A percentile compares a stretch with the other conserved stretches of the same genome.
phyloP scores from a whole-genome alignment of 176 grass and related monocot species.

The Avena eriantha region DNA sequence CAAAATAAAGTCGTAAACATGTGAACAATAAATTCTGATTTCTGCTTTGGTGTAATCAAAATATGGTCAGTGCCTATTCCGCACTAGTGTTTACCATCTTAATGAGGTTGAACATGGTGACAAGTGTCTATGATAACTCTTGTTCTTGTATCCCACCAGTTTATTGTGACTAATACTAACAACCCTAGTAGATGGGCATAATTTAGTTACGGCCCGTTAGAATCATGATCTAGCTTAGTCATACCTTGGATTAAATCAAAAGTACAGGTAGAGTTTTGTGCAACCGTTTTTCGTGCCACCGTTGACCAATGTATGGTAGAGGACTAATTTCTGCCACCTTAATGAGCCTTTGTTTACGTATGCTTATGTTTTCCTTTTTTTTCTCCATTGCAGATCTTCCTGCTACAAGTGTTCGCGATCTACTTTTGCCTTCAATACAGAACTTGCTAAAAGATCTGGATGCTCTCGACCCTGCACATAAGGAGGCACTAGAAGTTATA shows the following conservation, averaged over 20 bases:
- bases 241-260: constrained; percentile 22
- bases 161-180: neutral
- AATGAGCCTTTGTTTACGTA: constrained; percentile 1
- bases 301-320: constrained; percentile 1
- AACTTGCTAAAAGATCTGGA: constrained; percentile 85
- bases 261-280: neutral
- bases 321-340: neutral
- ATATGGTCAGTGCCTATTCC: neutral
- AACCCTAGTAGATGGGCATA: constrained; percentile 9
- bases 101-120: neutral
- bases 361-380: constrained; percentile 35
- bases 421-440: constrained; percentile 88
- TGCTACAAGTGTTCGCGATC: constrained; percentile 69
- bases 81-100: neutral
- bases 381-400: constrained; percentile 69
- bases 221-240: constrained; percentile 3
- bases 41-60: neutral
- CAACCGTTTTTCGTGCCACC: neutral
- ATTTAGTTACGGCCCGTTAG: constrained; percentile 17
- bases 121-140: neutral
- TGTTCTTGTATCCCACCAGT: neutral
- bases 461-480: constrained; percentile 91
- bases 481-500: constrained; percentile 94
- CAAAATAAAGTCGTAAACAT: constrained; percentile 12
- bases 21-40: neutral